Conservation (phyloP, 176 grass and related monocot genomes). For the Carex myosuroides region DNA sequence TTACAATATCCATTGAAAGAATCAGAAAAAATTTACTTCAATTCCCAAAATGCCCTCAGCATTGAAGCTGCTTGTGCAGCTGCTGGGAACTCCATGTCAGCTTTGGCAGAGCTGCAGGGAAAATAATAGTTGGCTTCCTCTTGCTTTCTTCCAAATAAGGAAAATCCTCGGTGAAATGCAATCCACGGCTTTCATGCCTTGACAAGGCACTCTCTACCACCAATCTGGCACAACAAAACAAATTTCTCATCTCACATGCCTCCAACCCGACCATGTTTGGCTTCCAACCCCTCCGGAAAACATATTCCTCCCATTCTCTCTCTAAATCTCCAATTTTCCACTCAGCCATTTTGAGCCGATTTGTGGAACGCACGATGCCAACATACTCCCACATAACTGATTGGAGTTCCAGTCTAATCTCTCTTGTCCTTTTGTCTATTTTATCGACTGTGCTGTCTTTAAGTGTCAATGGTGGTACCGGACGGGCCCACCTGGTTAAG, state of each 20-base stretch:
- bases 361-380: slow-evolving; percentile 82
- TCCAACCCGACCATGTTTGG: slow-evolving; percentile 68
- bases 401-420: slow-evolving; percentile 55
- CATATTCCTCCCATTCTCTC: slow-evolving; percentile 70
- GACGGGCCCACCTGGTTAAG: slow-evolving; percentile 43
- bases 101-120: slow-evolving; percentile 53
- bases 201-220: slow-evolving; percentile 79
- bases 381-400: slow-evolving; percentile 94
- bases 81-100: slow-evolving; percentile 88
- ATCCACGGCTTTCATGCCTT: slow-evolving; percentile 73
- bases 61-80: slow-evolving; percentile 66
- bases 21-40: background rate
- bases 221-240: slow-evolving; percentile 83
- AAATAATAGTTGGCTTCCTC: slow-evolving; percentile 91
- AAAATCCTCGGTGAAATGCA: slow-evolving; percentile 94
- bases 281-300: slow-evolving; percentile 73
- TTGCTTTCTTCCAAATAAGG: slow-evolving; percentile 87
- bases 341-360: slow-evolving; percentile 72
- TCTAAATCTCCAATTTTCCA: slow-evolving; percentile 91
- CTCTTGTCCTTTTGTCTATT: slow-evolving; percentile 52
- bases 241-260: slow-evolving; percentile 86
- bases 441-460: slow-evolving; percentile 31
- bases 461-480: slow-evolving; percentile 41
- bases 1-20: background rate
- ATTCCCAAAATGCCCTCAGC: slow-evolving; percentile 24